Base-by-base conservation (phyloP, 2,329 filamentous ascomycete species). In the Ophiostoma populinum region DNA sequence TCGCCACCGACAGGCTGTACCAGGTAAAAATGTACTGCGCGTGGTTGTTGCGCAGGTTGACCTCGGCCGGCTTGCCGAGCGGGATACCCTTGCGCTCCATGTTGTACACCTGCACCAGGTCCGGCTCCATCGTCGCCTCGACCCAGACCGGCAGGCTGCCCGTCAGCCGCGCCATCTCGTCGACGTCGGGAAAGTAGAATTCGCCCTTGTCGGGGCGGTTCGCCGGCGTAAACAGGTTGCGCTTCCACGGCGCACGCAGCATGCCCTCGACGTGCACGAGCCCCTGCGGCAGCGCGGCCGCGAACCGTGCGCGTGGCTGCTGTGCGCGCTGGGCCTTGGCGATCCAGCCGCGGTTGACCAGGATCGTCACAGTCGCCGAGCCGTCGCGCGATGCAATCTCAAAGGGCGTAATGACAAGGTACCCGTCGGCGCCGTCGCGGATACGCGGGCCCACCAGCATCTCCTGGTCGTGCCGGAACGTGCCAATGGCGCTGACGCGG, bases 1-100 rank as follows among this genome's bases (percentile, higher is more conserved):
- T 98, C 38, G 86, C 86, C 26, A 78, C 55, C 38, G 74, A 78
- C 43, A 92, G 67, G 42, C 80, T 81, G 51, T 92, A 94, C 90
- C 90, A 98, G 45, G 90, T 98, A 55, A 94, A 90, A 46, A 98
- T 98, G 57, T 98, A 98, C 63, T 95, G 90, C 43, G 82, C 75
- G 57, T 98, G 90, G 57, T 92, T 95, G 54, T 98, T 98, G 53
- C 83, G 72, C 51, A 98, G 61, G 53, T 92, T 92, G 41, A 98
- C 86, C 57, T 92, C 83, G 5, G 90, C 70, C 6, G 82, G 61
- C 51, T 87, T 70, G 11, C 86, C 90, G 51, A 94, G 87, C 2
- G 90, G 90, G 40, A 94, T 76, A 19, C 90, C 90, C 47, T 78
- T 80, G 11, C 68, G 65, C 50, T 81, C 70, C 50, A 83, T 72